Evolutionary conservation across 1,284 basidiomycete species (phyloP), one percentile per base, ranked within the genome.

Genomic region (Cutaneotrichosporon sp.): DNA sequence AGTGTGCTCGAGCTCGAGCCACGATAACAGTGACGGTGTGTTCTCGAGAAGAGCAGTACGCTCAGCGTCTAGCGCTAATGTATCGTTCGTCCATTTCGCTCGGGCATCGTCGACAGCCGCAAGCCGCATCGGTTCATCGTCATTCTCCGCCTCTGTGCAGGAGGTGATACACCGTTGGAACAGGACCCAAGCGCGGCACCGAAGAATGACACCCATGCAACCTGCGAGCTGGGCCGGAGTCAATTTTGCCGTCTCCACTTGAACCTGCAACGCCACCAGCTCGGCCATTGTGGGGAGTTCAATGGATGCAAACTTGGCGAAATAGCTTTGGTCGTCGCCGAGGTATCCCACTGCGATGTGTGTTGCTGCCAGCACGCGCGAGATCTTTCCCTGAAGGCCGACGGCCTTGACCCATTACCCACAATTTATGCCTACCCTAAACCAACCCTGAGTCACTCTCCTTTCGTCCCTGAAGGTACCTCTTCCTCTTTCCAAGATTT

Each of bases 251-350:
- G 39, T 9, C 14, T 37, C 39, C 32, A 52, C 17, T 9, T 43
- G 39, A 3, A 26, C 41, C 16, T 35, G 31, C 3, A 50, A 33
- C 14, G 33, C 33, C 17, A 43, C 41, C 4, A 50, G 41, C 16
- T 50, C 49, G 2, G 25, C 26, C n/a, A 34, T 22, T 8, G 33
- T 25, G 2, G 49, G 49, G 8, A 50, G 33, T 5, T 35, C 32
- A 1, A 50, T 32, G 2, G 32, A n/a, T 3, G 49, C 49, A 3
- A 29, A 32, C 19, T 33, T n/a, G 16, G 37, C 32, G 46, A 27
- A 39, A 17, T 33, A 39, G 14, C 26, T 17, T 11, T 52, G 43
- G 35, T 67, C 61, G 59, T 71, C 60, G 35, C 63, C 37, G 20
- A 50, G 33, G n/a, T 43, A 22, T 2, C 20, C 17, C 17, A 34